Percentiles rank a stretch among this genome's conserved stretches.
Conservation (phyloP, 2,329 filamentous ascomycete genomes). For the Achaetomium macrosporum region DNA sequence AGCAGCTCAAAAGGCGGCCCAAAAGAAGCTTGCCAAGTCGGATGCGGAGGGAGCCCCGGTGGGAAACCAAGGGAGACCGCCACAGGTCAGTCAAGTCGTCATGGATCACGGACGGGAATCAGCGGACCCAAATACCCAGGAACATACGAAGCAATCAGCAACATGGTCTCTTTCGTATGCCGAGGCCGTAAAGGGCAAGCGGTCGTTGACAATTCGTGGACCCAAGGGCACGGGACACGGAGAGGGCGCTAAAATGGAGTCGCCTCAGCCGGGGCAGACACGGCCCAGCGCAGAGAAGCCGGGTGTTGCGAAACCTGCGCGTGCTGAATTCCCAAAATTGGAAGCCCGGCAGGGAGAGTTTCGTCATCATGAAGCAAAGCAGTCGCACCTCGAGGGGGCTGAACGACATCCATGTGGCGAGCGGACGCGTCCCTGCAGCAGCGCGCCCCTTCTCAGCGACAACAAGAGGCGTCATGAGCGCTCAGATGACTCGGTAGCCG, state of each 20-base stretch:
- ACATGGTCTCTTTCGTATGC: conserved; percentile 6
- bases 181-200: conserved; percentile 5
- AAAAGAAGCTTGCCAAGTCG: background rate
- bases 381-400: background rate
- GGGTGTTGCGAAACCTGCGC: no score
- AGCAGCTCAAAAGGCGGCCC: background rate
- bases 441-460: background rate
- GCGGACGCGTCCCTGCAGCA: no score
- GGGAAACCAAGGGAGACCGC: background rate
- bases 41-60: background rate
- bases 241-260: background rate
- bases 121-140: background rate
- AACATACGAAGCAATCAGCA: background rate
- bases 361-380: background rate
- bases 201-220: background rate
- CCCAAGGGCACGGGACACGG: background rate
- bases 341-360: no score
- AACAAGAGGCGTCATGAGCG: background rate
- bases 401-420: no score
- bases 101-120: background rate
- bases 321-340: no score
- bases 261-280: no score
- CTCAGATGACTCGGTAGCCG: background rate
- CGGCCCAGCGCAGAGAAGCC: no score
- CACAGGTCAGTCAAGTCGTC: background rate